These are phyloP conservation scores for Fibroporia radiculosa DNA, from an alignment of 768 basidiomycete genomes.

Conservation along the genomic window DNA sequence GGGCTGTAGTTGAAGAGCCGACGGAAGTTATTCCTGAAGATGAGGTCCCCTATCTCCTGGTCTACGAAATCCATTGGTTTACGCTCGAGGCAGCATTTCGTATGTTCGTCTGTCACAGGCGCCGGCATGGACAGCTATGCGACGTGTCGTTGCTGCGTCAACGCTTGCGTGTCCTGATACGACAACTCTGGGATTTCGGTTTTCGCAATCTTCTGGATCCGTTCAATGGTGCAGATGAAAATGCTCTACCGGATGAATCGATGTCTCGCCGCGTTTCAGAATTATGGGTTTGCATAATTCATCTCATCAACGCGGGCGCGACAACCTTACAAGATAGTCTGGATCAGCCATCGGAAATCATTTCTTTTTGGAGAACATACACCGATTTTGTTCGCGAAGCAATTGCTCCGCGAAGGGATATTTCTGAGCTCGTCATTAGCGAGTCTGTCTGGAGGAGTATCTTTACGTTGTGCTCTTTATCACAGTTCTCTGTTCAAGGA, in stretches of 20 bases:
- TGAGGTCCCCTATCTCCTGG: constrained; percentile 29
- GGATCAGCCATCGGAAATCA: constrained; percentile 7
- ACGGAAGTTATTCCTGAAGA: constrained; percentile 20
- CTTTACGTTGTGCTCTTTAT: constrained; percentile 63
- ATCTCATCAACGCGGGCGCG: constrained; percentile 28
- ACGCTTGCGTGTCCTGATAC: neutral
- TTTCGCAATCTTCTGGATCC: constrained; percentile 34
- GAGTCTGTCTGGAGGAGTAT: constrained; percentile 70
- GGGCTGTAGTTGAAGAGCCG: constrained; percentile 31
- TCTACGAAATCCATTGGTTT: constrained; percentile 54
- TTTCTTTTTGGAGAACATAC: constrained; percentile 43
- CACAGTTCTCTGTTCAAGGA: constrained; percentile 67
- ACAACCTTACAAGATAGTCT: constrained; percentile 9
- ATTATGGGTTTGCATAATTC: constrained; percentile 68
- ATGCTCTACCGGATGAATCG: neutral
- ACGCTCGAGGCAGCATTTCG: constrained; percentile 48
- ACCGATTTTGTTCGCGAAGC: constrained; percentile 3
- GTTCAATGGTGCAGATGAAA: constrained; percentile 6
- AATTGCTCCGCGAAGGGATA: constrained; percentile 16
- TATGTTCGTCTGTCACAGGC: constrained; percentile 23
- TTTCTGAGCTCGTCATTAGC: constrained; percentile 35
- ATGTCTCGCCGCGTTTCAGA: constrained; percentile 37
- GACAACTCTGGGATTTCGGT: constrained; percentile 42
- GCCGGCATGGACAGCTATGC: constrained; percentile 4
- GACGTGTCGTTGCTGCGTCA: constrained; percentile 14